A percentile compares a stretch with the other conserved stretches of the same genome.
Conservation (phyloP, 495 filamentous ascomycete species). For the Penicillium chermesinum region DNA sequence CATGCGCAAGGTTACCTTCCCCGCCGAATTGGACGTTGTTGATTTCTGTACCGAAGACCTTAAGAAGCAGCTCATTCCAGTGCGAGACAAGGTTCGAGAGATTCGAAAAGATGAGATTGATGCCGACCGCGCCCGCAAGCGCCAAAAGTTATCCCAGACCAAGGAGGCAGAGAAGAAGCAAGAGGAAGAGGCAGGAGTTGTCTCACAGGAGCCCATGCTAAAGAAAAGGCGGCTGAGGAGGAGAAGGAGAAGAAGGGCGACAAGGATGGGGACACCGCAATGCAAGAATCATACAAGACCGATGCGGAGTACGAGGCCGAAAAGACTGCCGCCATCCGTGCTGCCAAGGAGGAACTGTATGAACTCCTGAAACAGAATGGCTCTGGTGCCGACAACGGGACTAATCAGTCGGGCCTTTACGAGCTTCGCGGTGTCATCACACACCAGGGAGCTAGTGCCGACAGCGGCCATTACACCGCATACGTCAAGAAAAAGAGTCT, state of each 20-base stretch:
- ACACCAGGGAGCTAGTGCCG: slow-evolving; percentile 94
- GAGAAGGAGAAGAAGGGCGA: slow-evolving; percentile 50
- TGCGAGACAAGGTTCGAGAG: slow-evolving; percentile 92
- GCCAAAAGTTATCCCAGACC: slow-evolving; percentile 70
- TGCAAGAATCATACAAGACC: slow-evolving; percentile 78
- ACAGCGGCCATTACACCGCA: slow-evolving; percentile 95
- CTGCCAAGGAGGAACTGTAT: slow-evolving; percentile 79
- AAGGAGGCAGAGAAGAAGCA: slow-evolving; percentile 48
- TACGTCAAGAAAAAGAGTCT: slow-evolving; percentile 87
- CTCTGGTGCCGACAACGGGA: slow-evolving; percentile 62
- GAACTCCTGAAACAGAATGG: slow-evolving; percentile 66
- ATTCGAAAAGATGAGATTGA: slow-evolving; percentile 93
- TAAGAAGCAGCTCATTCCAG: slow-evolving; percentile 73
- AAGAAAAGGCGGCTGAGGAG: slow-evolving; percentile 49
- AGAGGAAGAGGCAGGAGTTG: slow-evolving; percentile 31
- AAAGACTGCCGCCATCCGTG: slow-evolving; percentile 62
- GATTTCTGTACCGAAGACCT: slow-evolving; percentile 95
- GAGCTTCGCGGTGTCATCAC: slow-evolving; percentile 92
- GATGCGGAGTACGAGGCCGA: slow-evolving; percentile 89
- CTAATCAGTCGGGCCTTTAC: slow-evolving; percentile 89
- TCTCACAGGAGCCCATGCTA: slow-evolving; percentile 43
- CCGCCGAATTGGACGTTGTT: slow-evolving; percentile 83
- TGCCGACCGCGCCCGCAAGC: slow-evolving; percentile 78
- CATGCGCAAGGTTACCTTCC: slow-evolving; percentile 97
- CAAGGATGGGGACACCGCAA: slow-evolving; percentile 63